A percentile compares a stretch with the other conserved stretches of the same genome.
phyloP scores from a whole-genome alignment of 768 basidiomycete genomes.

The Pisolithus microcarpus region DNA sequence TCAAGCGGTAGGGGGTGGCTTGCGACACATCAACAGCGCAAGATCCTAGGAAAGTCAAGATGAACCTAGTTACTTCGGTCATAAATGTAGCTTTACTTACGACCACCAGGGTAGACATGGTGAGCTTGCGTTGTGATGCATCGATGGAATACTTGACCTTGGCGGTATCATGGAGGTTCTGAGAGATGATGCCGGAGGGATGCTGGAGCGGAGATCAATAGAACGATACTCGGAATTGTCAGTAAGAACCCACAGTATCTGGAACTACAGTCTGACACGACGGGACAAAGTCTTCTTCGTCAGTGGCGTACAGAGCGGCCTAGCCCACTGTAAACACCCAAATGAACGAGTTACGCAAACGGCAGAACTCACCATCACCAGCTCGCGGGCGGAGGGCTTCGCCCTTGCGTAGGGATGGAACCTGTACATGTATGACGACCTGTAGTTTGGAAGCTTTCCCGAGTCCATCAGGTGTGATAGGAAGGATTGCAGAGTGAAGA shows the following conservation, averaged over 20 bases:
- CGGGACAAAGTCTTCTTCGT: not conserved
- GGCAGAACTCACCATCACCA: not conserved
- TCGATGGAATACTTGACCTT: no score
- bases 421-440: slow-evolving; percentile 5
- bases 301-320: not conserved
- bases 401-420: slow-evolving; percentile 10
- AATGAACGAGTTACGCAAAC: not conserved
- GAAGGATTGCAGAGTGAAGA: not conserved
- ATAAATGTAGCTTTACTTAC: no score
- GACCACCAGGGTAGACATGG: no score
- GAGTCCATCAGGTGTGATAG: not conserved
- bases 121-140: no score
- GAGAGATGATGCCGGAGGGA: no score
- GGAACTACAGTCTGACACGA: not conserved
- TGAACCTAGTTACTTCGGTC: no score
- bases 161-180: no score
- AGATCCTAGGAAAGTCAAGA: no score
- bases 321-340: not conserved
- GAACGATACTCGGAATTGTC: not conserved
- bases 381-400: slow-evolving; percentile 3
- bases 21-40: no score
- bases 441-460: slow-evolving; percentile 6
- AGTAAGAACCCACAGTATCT: not conserved
- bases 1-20: no score
- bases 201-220: no score